Evolutionary conservation across 2,329 filamentous ascomycete species (phyloP), one percentile per base, ranked within the genome.

Genomic region (Epichloe festucae): DNA sequence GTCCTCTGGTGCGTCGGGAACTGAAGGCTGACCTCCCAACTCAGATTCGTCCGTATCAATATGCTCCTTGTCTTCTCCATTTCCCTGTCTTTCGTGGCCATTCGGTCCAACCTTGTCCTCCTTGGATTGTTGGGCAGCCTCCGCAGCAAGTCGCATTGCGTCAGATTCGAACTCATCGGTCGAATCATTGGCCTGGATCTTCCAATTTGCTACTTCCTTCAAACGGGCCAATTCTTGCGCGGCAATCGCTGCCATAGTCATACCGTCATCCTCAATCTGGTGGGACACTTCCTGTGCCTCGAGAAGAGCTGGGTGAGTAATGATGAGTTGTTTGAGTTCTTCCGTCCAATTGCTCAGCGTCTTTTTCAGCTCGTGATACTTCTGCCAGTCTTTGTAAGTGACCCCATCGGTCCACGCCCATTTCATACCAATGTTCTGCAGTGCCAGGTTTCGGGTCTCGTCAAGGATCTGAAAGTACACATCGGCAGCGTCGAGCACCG

Each of bases 401-500:
- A 98, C 80, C 35, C 89, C 89, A 53, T 97, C 89, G 71, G 89
- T 93, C 84, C 88, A 95, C 12, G 91, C 89, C 90, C 93, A 98
- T 62, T 79, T 81, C 82, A 94, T 91, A 52, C 90, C 90, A 50
- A 96, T 89, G 65, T 94, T 88, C 64, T 95, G 88, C 36, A 96
- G 76, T 5, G 89, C 88, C 38, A 95, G 75, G 60, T 90, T 85
- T 42, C 87, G 82, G 54, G 93, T 90, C 62, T 81, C 80, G 56
- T 91, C 86, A 35, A 96, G 78, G 15, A 94, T 88, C 62, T 84
- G 78, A 50, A 95, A 81, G 45, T 91, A 91, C 41, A 84, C 84
- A 59, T 87, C 77, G n/a, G 89, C 81, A 8, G 87, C 85, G 46
- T 80, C 76, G 52, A 79, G 77, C 52, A 95, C 81, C 11, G 86